Conservation (phyloP, 345 rosid species). For the Hibiscus mutabilis region DNA sequence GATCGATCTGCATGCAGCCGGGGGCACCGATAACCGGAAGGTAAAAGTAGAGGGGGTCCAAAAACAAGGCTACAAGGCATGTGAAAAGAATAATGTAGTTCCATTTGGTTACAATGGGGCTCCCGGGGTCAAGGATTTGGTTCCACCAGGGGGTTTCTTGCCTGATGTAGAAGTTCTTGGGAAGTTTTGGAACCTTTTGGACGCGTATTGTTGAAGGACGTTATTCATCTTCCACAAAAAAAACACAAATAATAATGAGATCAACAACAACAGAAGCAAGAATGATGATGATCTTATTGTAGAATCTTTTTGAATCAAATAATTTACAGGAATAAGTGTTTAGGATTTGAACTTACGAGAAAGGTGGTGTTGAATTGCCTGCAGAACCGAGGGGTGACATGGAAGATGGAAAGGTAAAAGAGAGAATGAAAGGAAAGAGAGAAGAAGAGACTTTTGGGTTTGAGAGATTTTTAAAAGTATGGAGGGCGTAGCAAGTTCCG, state of each 20-base stretch:
- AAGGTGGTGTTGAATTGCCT: not conserved
- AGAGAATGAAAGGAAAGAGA: not conserved
- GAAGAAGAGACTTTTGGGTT: not conserved
- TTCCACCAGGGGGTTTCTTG: constrained; percentile 43
- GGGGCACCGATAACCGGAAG: constrained; percentile 47
- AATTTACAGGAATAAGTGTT: not conserved
- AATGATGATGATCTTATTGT: not conserved
- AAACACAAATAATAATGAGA: not conserved
- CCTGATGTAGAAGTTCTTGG: constrained; percentile 40
- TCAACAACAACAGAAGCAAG: not conserved
- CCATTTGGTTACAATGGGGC: constrained; percentile 54
- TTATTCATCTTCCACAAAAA: constrained; percentile 28
- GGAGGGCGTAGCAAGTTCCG: constrained; percentile 12
- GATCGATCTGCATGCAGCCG: constrained; percentile 47
- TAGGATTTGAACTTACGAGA: not conserved
- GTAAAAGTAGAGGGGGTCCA: constrained; percentile 85
- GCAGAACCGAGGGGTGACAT: not conserved
- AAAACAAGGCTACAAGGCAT: constrained; percentile 60
- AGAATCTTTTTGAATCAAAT: no score
- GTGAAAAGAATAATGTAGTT: constrained; percentile 63
- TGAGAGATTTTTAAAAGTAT: constrained; percentile 2
- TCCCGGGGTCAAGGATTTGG: constrained; percentile 59
- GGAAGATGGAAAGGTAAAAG: not conserved
- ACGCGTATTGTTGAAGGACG: constrained; percentile 25
- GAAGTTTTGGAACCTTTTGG: constrained; percentile 38